Evolutionary conservation across 2,329 filamentous ascomycete species (phyloP).

Genomic region (Aspergillus sergii): DNA sequence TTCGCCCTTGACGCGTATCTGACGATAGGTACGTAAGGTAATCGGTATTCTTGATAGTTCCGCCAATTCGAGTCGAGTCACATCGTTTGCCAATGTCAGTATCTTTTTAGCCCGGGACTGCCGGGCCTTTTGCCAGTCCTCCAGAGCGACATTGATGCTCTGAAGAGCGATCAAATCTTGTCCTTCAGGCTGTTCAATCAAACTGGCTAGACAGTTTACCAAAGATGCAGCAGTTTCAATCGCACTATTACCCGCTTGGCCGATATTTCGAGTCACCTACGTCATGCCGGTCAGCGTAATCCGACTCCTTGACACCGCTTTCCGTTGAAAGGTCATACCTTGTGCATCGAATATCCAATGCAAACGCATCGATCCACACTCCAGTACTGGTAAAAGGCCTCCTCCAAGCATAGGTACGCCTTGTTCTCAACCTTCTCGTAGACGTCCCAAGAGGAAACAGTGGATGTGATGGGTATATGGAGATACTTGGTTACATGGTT

Average conservation of each 20-base stretch:
- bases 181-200: neutral
- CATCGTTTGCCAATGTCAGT: neutral
- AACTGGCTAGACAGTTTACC: neutral
- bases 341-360: too few relatives aligned
- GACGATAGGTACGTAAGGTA: neutral
- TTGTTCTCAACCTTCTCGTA: too few relatives aligned
- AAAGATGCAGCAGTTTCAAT: neutral
- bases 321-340: too few relatives aligned
- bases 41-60: neutral
- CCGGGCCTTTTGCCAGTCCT: neutral
- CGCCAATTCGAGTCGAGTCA: neutral
- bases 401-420: too few relatives aligned
- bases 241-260: neutral
- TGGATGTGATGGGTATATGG: too few relatives aligned
- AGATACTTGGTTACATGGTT: too few relatives aligned
- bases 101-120: neutral
- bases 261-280: neutral
- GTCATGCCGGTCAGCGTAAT: too few relatives aligned
- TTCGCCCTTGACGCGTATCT: neutral
- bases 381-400: too few relatives aligned
- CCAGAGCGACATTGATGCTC: neutral
- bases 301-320: too few relatives aligned
- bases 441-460: too few relatives aligned
- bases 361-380: too few relatives aligned
- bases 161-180: neutral